These are phyloP conservation scores for Dryadomyces quercivorus DNA, from an alignment of 2,329 filamentous ascomycete species.

Conservation along the genomic window DNA sequence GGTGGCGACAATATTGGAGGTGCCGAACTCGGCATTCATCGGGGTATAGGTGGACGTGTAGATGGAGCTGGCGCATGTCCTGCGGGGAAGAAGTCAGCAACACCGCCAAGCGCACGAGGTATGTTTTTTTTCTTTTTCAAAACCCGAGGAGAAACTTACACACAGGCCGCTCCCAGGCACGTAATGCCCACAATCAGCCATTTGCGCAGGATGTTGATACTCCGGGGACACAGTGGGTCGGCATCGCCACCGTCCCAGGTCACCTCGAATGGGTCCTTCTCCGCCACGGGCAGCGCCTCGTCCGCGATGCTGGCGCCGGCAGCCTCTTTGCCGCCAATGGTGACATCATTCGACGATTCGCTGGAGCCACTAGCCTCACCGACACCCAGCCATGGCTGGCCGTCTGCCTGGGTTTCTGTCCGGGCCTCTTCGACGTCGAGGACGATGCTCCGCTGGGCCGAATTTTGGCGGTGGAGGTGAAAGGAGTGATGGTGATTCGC, in stretches of 20 bases:
- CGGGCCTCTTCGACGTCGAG: neutral
- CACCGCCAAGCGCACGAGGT: neutral
- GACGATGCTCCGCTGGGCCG: neutral
- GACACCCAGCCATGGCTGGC: neutral
- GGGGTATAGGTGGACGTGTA: conserved; percentile 76
- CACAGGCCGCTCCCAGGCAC: conserved; percentile 64
- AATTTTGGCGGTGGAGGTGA: neutral
- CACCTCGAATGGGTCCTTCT: conserved; percentile 51
- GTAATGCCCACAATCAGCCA: conserved; percentile 71
- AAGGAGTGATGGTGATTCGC: neutral
- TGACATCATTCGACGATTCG: neutral
- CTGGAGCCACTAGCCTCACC: neutral
- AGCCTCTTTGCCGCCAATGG: neutral
- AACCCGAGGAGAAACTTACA: conserved; percentile 48
- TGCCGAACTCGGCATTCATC: conserved; percentile 62
- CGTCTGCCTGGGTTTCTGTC: neutral
- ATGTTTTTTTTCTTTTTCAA: too few species aligned
- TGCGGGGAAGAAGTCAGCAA: neutral
- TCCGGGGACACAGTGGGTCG: conserved; percentile 65
- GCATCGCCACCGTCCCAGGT: conserved; percentile 58
- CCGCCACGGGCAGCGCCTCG: neutral
- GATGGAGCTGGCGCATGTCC: conserved; percentile 58
- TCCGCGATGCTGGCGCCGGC: neutral
- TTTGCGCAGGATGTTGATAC: conserved; percentile 51
- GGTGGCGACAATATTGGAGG: conserved; percentile 60